Evolutionary conservation across 208 protist species (phyloP).

Genomic region (Crithidia mellificae): DNA sequence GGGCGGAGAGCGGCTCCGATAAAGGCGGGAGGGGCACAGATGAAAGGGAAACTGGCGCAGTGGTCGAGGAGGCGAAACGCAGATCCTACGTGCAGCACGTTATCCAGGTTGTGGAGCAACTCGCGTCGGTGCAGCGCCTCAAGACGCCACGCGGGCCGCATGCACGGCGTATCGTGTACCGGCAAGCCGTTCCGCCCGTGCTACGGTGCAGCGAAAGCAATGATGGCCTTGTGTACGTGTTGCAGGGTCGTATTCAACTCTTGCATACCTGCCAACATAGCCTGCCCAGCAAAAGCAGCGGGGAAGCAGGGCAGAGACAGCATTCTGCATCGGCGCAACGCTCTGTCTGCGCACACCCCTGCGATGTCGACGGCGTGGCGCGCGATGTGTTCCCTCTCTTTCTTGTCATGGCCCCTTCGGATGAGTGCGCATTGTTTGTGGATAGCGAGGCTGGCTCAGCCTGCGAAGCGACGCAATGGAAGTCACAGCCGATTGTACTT

Average conservation of each 20-base stretch:
- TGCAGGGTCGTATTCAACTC: constrained; percentile 16
- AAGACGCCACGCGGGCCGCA: constrained; percentile 20
- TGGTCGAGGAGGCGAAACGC: not conserved
- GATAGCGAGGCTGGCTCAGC: constrained; percentile 22
- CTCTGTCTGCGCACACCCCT: constrained; percentile 3
- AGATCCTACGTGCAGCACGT: constrained; percentile 5
- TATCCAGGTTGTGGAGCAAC: constrained; percentile 15
- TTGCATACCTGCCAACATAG: constrained; percentile 2
- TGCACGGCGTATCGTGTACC: constrained; percentile 41
- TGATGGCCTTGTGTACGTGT: constrained; percentile 20
- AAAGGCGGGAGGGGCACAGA: no score
- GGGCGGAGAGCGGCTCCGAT: not conserved
- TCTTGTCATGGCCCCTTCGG: constrained; percentile 22
- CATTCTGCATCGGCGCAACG: not conserved
- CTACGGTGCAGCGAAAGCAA: constrained; percentile 31
- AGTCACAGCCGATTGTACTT: constrained; percentile 12
- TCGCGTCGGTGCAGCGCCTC: constrained; percentile 25
- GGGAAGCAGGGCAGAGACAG: no score
- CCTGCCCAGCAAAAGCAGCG: not conserved
- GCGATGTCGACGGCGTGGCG: constrained; percentile 6
- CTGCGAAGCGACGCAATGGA: constrained; percentile 16
- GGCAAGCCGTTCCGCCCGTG: constrained; percentile 38
- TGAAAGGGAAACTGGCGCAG: no score
- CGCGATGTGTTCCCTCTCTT: constrained; percentile 26
- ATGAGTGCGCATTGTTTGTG: constrained; percentile 16